Conservation (phyloP, 805 yeast species). For the Lipomyces kockii region DNA sequence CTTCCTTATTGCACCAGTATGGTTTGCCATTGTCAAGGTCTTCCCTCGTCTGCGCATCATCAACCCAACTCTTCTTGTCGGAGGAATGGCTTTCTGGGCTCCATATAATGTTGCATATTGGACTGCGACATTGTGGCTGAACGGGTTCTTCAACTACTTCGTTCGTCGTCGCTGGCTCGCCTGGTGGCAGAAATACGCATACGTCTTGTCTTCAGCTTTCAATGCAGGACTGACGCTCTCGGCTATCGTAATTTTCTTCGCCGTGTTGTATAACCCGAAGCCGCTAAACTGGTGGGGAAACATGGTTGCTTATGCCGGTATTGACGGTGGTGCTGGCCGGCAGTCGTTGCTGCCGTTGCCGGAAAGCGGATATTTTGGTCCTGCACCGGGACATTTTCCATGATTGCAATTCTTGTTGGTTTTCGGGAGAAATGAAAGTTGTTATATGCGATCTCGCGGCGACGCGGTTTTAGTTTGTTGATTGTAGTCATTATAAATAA, state of each 20-base stretch:
- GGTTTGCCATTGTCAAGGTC: neutral
- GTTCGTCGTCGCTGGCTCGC: constrained; percentile 59
- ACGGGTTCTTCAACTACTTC: constrained; percentile 61
- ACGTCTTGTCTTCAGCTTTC: constrained; percentile 66
- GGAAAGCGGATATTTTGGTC: constrained; percentile 38
- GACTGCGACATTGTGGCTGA: constrained; percentile 43
- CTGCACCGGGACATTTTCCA: constrained; percentile 20
- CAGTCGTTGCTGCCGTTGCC: constrained; percentile 40
- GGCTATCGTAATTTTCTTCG: constrained; percentile 60
- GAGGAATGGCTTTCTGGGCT: constrained; percentile 49
- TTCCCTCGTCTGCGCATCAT: constrained; percentile 11
- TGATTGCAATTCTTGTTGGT: neutral
- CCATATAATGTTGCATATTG: constrained; percentile 41
- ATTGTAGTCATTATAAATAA: too few relatives aligned
- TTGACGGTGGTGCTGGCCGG: constrained; percentile 32
- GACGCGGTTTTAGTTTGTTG: too few relatives aligned
- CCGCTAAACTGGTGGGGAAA: constrained; percentile 70
- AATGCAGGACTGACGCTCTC: constrained; percentile 71
- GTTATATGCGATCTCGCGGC: too few relatives aligned
- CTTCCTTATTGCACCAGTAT: constrained; percentile 44
- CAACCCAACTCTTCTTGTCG: constrained; percentile 27
- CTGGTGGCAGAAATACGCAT: constrained; percentile 82
- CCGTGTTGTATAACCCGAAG: constrained; percentile 52
- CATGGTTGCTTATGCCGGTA: constrained; percentile 34
- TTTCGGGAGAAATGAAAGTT: too few relatives aligned